Evolutionary conservation across 306 rosid genomes (phyloP), one percentile per base, ranked within the genome.

Genomic region (Myrica gale): DNA sequence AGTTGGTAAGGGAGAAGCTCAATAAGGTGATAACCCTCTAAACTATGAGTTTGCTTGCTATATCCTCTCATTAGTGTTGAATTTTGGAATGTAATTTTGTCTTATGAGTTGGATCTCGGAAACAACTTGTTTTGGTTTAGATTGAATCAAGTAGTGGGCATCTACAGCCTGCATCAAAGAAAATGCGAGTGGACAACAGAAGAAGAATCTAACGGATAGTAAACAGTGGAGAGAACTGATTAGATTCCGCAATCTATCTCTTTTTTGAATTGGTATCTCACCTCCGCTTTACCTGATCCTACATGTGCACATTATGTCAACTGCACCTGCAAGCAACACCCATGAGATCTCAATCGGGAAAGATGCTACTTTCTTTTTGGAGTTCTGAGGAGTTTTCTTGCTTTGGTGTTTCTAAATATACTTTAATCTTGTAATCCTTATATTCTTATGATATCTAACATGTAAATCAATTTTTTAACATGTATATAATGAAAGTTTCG

Each of bases 1-100:
- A 50, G 79, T 52, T 76, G 69, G 97, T 92, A 61, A 87, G 97
- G 82, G 89, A 92, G 78, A 94, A 89, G 86, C 96, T 94, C 73
- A 88, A 90, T 77, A 89, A 94, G 98, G 98, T 94, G 70, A 82
- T 73, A 43, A 16, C 68, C 76, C 73, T 53, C 69, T 65, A 47
- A 73, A 50, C 46, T 53, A 43, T 57, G 50, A 16, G 9, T n/a
- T 43, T 39, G 60, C 39, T 54, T 65, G 16, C 15, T 50, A 4
- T 32, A 32, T 12, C 26, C 42, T 42, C 70, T 42, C 60, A 19
- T 47, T 75, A 68, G 80, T 77, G 68, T 62, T 54, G 56, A 52
- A 50, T 41, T 60, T 20, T 42, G 0, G 16, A 41, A 19, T n/a
- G 16, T 57, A 21, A 23, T 26, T 71, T 19, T 21, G 42, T 54